These are phyloP conservation scores for Annulohypoxylon maeteangense DNA, from an alignment of 495 filamentous ascomycete species.

Conservation along the genomic window DNA sequence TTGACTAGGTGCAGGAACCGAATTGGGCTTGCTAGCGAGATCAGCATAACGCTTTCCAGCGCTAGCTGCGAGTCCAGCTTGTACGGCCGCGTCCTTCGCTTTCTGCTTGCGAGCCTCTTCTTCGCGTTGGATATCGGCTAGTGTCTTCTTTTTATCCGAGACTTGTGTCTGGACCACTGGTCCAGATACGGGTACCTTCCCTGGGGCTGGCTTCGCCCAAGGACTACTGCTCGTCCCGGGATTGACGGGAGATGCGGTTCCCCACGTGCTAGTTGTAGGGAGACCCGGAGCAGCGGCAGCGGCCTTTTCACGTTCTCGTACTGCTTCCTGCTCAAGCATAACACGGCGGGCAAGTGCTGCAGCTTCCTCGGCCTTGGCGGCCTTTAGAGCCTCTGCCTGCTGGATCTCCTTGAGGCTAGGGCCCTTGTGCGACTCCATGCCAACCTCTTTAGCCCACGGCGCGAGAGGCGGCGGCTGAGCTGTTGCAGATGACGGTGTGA, in stretches of 20 bases:
- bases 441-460: slow-evolving; percentile 90
- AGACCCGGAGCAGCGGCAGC: slow-evolving; percentile 77
- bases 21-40: slow-evolving; percentile 79
- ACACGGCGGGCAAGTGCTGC: slow-evolving; percentile 83
- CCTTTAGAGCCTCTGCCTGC: slow-evolving; percentile 91
- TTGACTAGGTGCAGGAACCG: slow-evolving; percentile 20
- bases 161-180: slow-evolving; percentile 55
- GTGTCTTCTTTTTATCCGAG: slow-evolving; percentile 79
- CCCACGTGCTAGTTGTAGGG: slow-evolving; percentile 92
- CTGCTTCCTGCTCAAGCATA: slow-evolving; percentile 81
- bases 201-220: slow-evolving; percentile 66
- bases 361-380: slow-evolving; percentile 87
- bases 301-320: slow-evolving; percentile 69
- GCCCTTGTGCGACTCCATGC: slow-evolving; percentile 77
- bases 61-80: slow-evolving; percentile 62
- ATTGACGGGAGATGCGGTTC: slow-evolving; percentile 72
- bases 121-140: slow-evolving; percentile 96
- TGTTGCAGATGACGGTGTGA: slow-evolving; percentile 51
- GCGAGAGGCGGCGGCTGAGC: slow-evolving; percentile 74
- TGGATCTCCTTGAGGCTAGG: slow-evolving; percentile 98
- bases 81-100: slow-evolving; percentile 64
- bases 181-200: slow-evolving; percentile 44
- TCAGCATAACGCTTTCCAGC: slow-evolving; percentile 92
- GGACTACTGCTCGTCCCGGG: slow-evolving; percentile 66
- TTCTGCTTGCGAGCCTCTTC: slow-evolving; percentile 91